phyloP scores from a whole-genome alignment of 305 asterid genomes.

The Rubia balearica region DNA sequence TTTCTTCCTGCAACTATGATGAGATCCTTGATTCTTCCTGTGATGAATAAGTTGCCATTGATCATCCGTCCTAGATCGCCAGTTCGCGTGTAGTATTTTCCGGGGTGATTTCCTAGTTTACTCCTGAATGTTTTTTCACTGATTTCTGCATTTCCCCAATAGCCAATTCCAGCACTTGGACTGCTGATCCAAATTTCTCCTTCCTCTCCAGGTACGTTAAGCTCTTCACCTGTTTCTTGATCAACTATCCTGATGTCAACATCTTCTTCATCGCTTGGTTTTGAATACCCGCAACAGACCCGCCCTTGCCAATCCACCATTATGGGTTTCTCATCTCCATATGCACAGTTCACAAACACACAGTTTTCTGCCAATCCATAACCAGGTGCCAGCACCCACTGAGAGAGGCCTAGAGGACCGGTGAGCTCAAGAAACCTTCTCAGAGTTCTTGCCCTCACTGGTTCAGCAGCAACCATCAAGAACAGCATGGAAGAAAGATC shows the following conservation, averaged over 20 bases:
- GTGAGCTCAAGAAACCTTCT: conserved; percentile 57
- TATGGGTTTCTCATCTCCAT: conserved; percentile 59
- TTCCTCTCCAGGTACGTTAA: conserved; percentile 40
- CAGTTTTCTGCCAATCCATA: conserved; percentile 89
- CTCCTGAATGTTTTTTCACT: conserved; percentile 48
- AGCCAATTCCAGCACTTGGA: conserved; percentile 78
- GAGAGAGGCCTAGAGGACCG: conserved; percentile 56
- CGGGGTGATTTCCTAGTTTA: conserved; percentile 26
- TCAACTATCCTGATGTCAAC: conserved; percentile 53
- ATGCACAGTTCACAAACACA: conserved; percentile 68
- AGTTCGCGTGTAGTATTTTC: conserved; percentile 45
- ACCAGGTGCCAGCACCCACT: conserved; percentile 70
- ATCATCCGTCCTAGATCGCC: conserved; percentile 66
- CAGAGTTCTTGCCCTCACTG: conserved; percentile 63
- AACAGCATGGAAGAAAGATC: conserved; percentile 64
- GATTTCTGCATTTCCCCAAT: conserved; percentile 58
- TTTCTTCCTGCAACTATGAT: conserved; percentile 74
- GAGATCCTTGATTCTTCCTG: conserved; percentile 82
- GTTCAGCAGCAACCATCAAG: conserved; percentile 83
- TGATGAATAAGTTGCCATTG: conserved; percentile 54
- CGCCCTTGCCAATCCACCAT: conserved; percentile 80
- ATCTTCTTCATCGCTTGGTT: conserved; percentile 34
- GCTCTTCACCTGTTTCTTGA: conserved; percentile 50
- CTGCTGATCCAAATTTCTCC: conserved; percentile 85
- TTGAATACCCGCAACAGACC: conserved; percentile 58